These are phyloP conservation scores for Jimgerdemannia lactiflua DNA, from an alignment of 192 early-diverging fungal genomes.

Conservation along the genomic window DNA sequence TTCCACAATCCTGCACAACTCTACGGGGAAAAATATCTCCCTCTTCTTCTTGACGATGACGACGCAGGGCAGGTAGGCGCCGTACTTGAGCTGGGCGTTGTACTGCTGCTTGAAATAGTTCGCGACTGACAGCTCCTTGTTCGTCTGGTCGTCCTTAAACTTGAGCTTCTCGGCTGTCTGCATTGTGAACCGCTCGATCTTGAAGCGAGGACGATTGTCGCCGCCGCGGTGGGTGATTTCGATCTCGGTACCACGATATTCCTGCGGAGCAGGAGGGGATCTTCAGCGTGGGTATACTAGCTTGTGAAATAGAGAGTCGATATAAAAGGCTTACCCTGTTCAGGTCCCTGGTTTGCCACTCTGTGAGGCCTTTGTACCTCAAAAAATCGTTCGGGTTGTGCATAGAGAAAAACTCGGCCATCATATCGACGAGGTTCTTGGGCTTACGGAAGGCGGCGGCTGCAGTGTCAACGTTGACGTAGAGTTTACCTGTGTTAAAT, in stretches of 20 bases:
- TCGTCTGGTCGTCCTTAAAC: constrained; percentile 61
- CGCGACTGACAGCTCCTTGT: constrained; percentile 61
- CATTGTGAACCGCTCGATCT: constrained; percentile 63
- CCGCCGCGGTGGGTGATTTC: constrained; percentile 61
- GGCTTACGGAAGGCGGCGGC: neutral
- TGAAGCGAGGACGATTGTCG: constrained; percentile 69
- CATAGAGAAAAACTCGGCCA: neutral
- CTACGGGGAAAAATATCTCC: constrained; percentile 79
- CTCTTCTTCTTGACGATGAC: constrained; percentile 52
- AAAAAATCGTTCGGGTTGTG: neutral
- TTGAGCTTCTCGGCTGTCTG: constrained; percentile 64
- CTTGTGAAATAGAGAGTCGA: neutral
- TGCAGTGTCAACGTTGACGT: neutral
- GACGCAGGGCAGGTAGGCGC: constrained; percentile 77
- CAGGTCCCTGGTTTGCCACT: neutral
- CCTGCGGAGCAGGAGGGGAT: neutral
- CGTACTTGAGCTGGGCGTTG: constrained; percentile 60
- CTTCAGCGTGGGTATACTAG: too few species aligned
- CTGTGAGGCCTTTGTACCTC: neutral
- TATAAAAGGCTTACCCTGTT: neutral
- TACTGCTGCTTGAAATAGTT: constrained; percentile 78
- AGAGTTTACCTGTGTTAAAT: neutral
- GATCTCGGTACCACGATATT: constrained; percentile 29
- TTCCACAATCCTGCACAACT: constrained; percentile 80
- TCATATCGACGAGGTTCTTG: neutral